These are phyloP conservation scores for Exophiala aquamarina DNA, from an alignment of 2,329 filamentous ascomycete genomes.

Conservation along the genomic window DNA sequence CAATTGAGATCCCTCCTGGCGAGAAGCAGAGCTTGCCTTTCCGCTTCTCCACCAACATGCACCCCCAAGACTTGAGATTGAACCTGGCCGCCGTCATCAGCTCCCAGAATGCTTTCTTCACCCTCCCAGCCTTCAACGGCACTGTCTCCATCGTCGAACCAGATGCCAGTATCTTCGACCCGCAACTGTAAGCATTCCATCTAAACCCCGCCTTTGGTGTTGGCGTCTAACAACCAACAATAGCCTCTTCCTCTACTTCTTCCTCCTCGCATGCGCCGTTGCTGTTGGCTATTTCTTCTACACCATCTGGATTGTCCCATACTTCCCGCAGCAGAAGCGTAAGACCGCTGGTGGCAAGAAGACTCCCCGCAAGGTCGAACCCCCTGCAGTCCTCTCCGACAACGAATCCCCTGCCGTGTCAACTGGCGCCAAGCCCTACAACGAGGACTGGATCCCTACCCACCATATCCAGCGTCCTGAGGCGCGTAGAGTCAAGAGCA, in stretches of 20 bases:
- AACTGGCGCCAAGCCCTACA: conserved; percentile 72
- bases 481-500: conserved; percentile 60
- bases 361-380: conserved; percentile 65
- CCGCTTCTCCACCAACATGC: conserved; percentile 85
- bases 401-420: conserved; percentile 69
- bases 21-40: conserved; percentile 62
- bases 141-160: conserved; percentile 85
- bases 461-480: conserved; percentile 85
- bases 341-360: conserved; percentile 50
- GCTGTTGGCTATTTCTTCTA: conserved; percentile 94
- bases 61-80: conserved; percentile 83
- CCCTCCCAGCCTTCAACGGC: conserved; percentile 76
- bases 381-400: conserved; percentile 61
- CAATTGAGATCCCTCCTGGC: conserved; percentile 71
- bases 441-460: conserved; percentile 90
- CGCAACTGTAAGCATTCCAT: conserved; percentile 95
- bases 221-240: neutral
- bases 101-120: conserved; percentile 59
- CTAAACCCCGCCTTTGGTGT: too few species aligned
- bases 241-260: conserved; percentile 96
- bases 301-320: conserved; percentile 93
- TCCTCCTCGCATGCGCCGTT: conserved; percentile 75
- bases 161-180: conserved; percentile 87
- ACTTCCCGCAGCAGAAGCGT: conserved; percentile 79
- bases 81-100: conserved; percentile 73